Base-by-base conservation (phyloP, 805 yeast species). In the Ogataea paraovalis region DNA sequence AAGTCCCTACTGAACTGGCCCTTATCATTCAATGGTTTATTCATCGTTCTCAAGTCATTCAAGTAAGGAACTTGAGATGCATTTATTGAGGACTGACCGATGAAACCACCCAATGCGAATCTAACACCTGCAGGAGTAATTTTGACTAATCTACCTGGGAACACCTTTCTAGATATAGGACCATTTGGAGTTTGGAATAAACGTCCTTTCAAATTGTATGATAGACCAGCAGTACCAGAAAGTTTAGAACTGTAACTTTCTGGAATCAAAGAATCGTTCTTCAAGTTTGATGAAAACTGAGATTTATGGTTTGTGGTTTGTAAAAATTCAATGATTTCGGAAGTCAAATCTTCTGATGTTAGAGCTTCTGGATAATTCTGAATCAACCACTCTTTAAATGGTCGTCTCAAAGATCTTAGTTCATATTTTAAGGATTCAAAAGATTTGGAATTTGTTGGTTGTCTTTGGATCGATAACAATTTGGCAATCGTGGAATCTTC, bases 141-240 rank as follows among this genome's bases (percentile, higher is more conserved):
- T 40, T 20, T 22, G 20, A 78, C 69, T 41, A 79, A 67, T 71
- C 96, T 80, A 49, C 92, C 95, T 14, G 90, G 87, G 18, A 79
- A 80, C 38, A 83, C 72, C 45, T 69, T 69, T 12, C 68, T 65
- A 47, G 73, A 66, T 41, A 75, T 69, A 21, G 80, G 66, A 43
- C 96, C 96, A 57, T 83, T 79, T 20, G 95, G 94, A 3, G 85
- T 72, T 62, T 80, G 85, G 48, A 70, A 61, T 34, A 88, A 68
- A 62, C 88, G 76, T 6, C 96, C 96, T 48, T 74, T 76, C 51
- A 85, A 75, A 36, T 71, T 72, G 58, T 87, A 88, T 1, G 87
- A 76, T 50, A 87, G 73, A 6, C 96, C 96, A 25, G 85, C 96
- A 7, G 86, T 78, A 28, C 90, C 95, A 45, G 83, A 59, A 14